Conservation (phyloP, 352 stramenopile species). For the Pythium rhizo-oryzae region DNA sequence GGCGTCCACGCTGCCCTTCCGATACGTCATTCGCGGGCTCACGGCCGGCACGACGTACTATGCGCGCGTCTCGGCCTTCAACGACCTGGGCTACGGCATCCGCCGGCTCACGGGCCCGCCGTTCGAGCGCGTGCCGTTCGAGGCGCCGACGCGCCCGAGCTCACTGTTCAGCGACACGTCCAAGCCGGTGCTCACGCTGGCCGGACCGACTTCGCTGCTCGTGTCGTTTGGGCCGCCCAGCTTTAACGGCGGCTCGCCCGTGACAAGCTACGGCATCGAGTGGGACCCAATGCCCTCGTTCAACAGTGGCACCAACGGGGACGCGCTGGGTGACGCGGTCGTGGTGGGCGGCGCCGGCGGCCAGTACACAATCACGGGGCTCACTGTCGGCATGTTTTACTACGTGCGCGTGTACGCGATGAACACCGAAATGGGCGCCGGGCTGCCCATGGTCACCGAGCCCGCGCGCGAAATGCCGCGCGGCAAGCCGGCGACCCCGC, state of each 20-base stretch:
- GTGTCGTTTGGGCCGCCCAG: slow-evolving; percentile 78
- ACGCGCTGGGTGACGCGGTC: slow-evolving; percentile 50
- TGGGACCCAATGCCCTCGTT: slow-evolving; percentile 87
- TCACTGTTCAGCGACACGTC: slow-evolving; percentile 69
- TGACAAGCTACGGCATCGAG: slow-evolving; percentile 92
- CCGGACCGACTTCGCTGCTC: slow-evolving; percentile 65
- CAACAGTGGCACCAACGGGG: slow-evolving; percentile 59
- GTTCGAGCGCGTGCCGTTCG: slow-evolving; percentile 68
- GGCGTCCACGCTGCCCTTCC: slow-evolving; percentile 37
- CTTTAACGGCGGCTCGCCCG: slow-evolving; percentile 85
- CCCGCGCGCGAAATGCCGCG: slow-evolving; percentile 69
- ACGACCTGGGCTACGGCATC: slow-evolving; percentile 63
- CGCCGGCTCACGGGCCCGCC: slow-evolving; percentile 56
- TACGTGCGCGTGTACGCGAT: slow-evolving; percentile 77
- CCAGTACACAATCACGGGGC: slow-evolving; percentile 51
- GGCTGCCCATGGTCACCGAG: slow-evolving; percentile 41
- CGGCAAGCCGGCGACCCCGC: slow-evolving; percentile 47
- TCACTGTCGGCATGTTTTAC: slow-evolving; percentile 49
- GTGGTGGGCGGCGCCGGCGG: slow-evolving; percentile 22
- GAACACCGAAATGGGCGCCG: slow-evolving; percentile 58
- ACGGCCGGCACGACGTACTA: slow-evolving; percentile 66
- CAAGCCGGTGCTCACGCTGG: slow-evolving; percentile 66
- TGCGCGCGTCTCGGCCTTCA: slow-evolving; percentile 69
- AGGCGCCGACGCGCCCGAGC: slow-evolving; percentile 47
- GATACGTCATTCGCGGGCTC: slow-evolving; percentile 60